A percentile compares a stretch with the other conserved stretches of the same genome.
These are phyloP conservation scores for Citrus reticulata DNA, from an alignment of 345 rosid genomes.

Conservation along the genomic window DNA sequence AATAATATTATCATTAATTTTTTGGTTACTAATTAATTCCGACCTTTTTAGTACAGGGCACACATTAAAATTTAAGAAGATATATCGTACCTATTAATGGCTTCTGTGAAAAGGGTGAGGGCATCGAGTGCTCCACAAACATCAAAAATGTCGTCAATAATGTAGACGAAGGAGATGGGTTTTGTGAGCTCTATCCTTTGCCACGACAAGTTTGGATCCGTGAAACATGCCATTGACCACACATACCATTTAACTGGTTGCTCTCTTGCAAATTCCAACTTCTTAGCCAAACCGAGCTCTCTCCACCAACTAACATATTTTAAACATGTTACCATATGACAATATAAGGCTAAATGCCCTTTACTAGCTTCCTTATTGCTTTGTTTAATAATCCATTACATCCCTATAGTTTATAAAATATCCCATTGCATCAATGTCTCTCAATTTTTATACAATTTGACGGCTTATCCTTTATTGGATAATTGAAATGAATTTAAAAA, in stretches of 20 bases:
- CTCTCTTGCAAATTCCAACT: constrained; percentile 45
- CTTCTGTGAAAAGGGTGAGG: constrained; percentile 35
- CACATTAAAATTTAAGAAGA: background rate
- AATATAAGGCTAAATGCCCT: no score
- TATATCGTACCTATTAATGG: constrained; percentile 30
- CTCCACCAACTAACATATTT: constrained; percentile 53
- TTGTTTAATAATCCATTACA: no score
- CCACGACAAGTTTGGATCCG: constrained; percentile 41
- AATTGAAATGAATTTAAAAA: no score
- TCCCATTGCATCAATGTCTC: no score
- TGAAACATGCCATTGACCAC: constrained; percentile 44
- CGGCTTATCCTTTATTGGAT: no score
- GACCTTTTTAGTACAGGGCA: no score
- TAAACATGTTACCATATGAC: no score
- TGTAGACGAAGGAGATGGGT: constrained; percentile 46
- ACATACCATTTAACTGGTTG: constrained; percentile 54
- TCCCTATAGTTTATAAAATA: no score
- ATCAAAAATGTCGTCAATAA: constrained; percentile 56
- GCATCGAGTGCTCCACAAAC: constrained; percentile 14
- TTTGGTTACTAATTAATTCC: no score
- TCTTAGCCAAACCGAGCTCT: constrained; percentile 37
- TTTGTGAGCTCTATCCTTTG: constrained; percentile 47
- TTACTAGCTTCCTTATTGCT: no score
- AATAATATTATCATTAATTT: background rate
- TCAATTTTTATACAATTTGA: no score